Percentiles rank a stretch among this genome's conserved stretches.
Evolutionary conservation across 306 rosid genomes (phyloP).

Genomic region (Quercus variabilis): DNA sequence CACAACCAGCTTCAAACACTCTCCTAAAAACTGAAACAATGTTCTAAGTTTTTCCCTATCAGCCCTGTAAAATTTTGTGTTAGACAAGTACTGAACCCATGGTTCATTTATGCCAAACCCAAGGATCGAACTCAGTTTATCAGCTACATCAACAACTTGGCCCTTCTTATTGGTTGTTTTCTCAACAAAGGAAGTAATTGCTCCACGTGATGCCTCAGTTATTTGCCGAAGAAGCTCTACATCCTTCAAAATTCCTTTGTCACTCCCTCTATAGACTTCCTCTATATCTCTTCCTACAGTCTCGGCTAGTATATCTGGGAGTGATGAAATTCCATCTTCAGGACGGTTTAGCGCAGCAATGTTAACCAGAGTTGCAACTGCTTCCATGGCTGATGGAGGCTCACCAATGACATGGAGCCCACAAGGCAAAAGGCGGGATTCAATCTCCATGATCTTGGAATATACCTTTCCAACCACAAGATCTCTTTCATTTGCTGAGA

Average conservation of each 20-base stretch:
- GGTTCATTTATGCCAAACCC: conserved; percentile 95
- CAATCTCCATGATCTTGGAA: conserved; percentile 97
- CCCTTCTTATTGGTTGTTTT: conserved; percentile 78
- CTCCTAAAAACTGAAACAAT: conserved; percentile 70
- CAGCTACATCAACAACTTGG: conserved; percentile 83
- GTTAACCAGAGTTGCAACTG: conserved; percentile 94
- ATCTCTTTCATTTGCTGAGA: conserved; percentile 84
- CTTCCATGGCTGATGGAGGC: conserved; percentile 98
- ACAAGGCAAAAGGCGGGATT: conserved; percentile 90
- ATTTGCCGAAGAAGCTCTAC: conserved; percentile 95
- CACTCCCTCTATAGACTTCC: conserved; percentile 74
- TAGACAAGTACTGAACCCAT: conserved; percentile 82
- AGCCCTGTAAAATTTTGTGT: conserved; percentile 84
- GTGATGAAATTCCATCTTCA: conserved; percentile 73
- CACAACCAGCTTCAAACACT: conserved; percentile 81
- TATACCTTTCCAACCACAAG: conserved; percentile 90
- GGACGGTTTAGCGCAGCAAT: conserved; percentile 94
- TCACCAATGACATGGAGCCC: conserved; percentile 97
- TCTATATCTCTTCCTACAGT: conserved; percentile 87
- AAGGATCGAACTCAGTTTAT: conserved; percentile 64
- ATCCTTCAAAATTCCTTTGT: conserved; percentile 87
- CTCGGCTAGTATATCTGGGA: conserved; percentile 77
- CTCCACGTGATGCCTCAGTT: conserved; percentile 84
- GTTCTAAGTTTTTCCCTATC: conserved; percentile 77
- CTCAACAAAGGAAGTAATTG: conserved; percentile 77